A percentile compares a stretch with the other conserved stretches of the same genome.
These are phyloP conservation scores for Colletotrichum sp. DNA, from an alignment of 2,329 filamentous ascomycete species.

Conservation along the genomic window DNA sequence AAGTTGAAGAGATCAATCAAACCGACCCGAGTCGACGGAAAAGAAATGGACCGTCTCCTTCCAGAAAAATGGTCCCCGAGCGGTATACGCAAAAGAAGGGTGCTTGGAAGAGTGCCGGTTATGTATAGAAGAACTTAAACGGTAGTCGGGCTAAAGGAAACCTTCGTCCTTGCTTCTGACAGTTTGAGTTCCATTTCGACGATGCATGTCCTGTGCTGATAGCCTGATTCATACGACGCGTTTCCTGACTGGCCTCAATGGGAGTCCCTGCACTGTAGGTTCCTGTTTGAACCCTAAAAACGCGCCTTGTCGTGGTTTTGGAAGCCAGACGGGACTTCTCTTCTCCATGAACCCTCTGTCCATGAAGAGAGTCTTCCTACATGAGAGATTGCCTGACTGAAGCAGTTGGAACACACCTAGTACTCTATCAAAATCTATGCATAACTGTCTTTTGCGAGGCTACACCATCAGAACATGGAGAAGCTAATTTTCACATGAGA, in stretches of 20 bases:
- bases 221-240: neutral
- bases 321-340: neutral
- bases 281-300: neutral
- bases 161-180: neutral
- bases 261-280: neutral
- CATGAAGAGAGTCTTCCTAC: too few relatives aligned
- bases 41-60: neutral
- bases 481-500: neutral
- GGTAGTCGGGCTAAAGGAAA: neutral
- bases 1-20: neutral
- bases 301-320: neutral
- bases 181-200: neutral
- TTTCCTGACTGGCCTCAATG: neutral
- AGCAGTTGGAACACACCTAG: neutral
- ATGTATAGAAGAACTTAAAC: neutral
- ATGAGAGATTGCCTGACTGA: neutral
- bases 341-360: neutral
- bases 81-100: neutral
- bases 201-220: neutral
- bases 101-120: neutral
- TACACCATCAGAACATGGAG: rapidly evolving
- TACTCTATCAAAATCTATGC: neutral
- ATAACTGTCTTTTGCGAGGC: neutral
- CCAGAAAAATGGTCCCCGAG: neutral
- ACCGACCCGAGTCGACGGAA: neutral